These are phyloP conservation scores for Yamadazyma pseudoaaseri DNA, from an alignment of 1,139 yeast genomes.

Conservation along the genomic window DNA sequence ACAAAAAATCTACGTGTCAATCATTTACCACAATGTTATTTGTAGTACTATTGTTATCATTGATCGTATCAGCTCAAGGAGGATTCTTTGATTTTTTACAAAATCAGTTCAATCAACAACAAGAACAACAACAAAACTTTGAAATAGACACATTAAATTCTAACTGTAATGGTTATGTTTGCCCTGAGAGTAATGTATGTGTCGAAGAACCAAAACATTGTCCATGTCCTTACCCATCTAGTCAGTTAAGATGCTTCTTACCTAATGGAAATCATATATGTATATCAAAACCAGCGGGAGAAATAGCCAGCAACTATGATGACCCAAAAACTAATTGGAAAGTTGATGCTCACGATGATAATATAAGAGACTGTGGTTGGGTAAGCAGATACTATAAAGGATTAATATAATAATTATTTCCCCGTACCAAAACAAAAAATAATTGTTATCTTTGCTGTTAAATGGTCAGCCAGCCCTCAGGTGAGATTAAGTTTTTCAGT, in stretches of 20 bases:
- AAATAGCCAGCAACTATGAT: constrained; percentile 30
- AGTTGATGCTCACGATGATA: constrained; percentile 49
- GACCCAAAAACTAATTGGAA: constrained; percentile 55
- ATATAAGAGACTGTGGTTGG: constrained; percentile 78
- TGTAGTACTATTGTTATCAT: not conserved
- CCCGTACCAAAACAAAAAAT: no score
- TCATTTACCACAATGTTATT: not conserved
- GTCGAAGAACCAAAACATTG: constrained; percentile 69
- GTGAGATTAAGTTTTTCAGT: no score
- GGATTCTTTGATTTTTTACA: constrained; percentile 28
- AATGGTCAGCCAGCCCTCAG: not conserved
- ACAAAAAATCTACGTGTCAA: constrained; percentile 2
- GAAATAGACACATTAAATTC: constrained; percentile 33
- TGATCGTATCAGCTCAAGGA: constrained; percentile 8
- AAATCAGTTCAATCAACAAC: constrained; percentile 25
- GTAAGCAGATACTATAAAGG: constrained; percentile 56
- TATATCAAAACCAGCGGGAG: constrained; percentile 73
- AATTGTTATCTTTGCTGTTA: no score
- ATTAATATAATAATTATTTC: no score
- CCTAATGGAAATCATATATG: constrained; percentile 74
- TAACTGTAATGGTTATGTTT: constrained; percentile 67
- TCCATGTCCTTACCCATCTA: constrained; percentile 86
- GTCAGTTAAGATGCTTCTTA: constrained; percentile 76
- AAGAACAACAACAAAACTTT: constrained; percentile 12
- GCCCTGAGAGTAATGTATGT: constrained; percentile 81